phyloP scores from a whole-genome alignment of 306 rosid species.

The Vicia villosa region DNA sequence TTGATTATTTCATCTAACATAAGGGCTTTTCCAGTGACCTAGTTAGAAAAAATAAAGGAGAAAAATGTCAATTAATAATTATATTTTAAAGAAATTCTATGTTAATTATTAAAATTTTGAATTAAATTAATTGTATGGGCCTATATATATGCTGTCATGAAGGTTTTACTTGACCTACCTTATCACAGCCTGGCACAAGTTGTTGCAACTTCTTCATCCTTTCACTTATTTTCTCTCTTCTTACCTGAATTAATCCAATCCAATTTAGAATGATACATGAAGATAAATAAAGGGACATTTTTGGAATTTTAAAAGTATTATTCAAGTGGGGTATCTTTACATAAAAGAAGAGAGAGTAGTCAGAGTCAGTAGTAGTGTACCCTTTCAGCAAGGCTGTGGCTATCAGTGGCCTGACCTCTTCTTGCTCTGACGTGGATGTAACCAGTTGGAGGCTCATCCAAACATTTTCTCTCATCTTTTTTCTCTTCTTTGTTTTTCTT shows the following conservation, averaged over 20 bases:
- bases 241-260: slow-evolving; percentile 55
- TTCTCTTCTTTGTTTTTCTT: slow-evolving; percentile 54
- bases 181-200: slow-evolving; percentile 98
- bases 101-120: not conserved
- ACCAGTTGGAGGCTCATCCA: slow-evolving; percentile 67
- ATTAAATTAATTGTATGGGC: slow-evolving; percentile 21
- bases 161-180: slow-evolving; percentile 74
- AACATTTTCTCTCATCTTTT: slow-evolving; percentile 48
- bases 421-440: slow-evolving; percentile 95
- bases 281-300: slow-evolving; percentile 35
- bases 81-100: not conserved
- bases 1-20: slow-evolving; percentile 96
- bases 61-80: not conserved
- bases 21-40: slow-evolving; percentile 93
- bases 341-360: not conserved
- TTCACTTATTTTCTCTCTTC: slow-evolving; percentile 96
- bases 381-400: slow-evolving; percentile 99
- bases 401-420: slow-evolving; percentile 96
- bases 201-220: slow-evolving; percentile 84
- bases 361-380: slow-evolving; percentile 36
- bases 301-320: not conserved
- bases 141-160: slow-evolving; percentile 29
- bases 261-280: slow-evolving; percentile 14
- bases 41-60: not conserved
- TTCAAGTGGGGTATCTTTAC: not conserved